These are phyloP conservation scores for Ambrosiella beaveri DNA, from an alignment of 2,329 filamentous ascomycete genomes.

Conservation along the genomic window DNA sequence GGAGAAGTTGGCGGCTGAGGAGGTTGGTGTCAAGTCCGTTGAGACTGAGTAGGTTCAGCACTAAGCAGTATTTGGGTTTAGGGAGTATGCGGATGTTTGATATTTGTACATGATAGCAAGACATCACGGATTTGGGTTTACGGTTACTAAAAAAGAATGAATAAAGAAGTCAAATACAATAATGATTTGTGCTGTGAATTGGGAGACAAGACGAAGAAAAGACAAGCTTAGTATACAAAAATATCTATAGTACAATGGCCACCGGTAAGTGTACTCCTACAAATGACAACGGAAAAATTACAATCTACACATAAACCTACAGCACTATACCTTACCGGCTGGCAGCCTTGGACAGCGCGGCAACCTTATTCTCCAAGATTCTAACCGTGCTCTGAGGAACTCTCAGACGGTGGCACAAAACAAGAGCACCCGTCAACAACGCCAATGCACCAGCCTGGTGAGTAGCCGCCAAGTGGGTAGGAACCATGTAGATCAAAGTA, in stretches of 20 bases:
- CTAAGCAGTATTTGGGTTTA: slow-evolving; percentile 9
- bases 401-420: slow-evolving; percentile 63
- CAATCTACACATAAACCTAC: slow-evolving; percentile 1
- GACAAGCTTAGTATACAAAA: background rate
- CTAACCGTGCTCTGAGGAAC: slow-evolving; percentile 49
- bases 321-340: slow-evolving; percentile 10
- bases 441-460: slow-evolving; percentile 86
- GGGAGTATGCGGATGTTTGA: background rate
- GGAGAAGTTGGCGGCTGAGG: slow-evolving; percentile 42
- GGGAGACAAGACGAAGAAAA: background rate
- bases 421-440: slow-evolving; percentile 62
- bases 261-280: no score
- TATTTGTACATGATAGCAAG: background rate
- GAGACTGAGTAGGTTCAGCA: slow-evolving; percentile 38
- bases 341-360: slow-evolving; percentile 9
- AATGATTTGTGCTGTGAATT: background rate
- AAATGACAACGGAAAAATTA: background rate
- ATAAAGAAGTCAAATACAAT: background rate
- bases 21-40: slow-evolving; percentile 39
- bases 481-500: slow-evolving; percentile 87
- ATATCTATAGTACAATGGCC: background rate
- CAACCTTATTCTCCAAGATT: slow-evolving; percentile 36
- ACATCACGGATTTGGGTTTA: slow-evolving; percentile 11
- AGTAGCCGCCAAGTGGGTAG: slow-evolving; percentile 67
- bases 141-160: slow-evolving; percentile 9